Percentiles rank a stretch among this genome's conserved stretches.
Conservation (phyloP, 2,329 filamentous ascomycete genomes). For the Aureobasidium uvarum region DNA sequence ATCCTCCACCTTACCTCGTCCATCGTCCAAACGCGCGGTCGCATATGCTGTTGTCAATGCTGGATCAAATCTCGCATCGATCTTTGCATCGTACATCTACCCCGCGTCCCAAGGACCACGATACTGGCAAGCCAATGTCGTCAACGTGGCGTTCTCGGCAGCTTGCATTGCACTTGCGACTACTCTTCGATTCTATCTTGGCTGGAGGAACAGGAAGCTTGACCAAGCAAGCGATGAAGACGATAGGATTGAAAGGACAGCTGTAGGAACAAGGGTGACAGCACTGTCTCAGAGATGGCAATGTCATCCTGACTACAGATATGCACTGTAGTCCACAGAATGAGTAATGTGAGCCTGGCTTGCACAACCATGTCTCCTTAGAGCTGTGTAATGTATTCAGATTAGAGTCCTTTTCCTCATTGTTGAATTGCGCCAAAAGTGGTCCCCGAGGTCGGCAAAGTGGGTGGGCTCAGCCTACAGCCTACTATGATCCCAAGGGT, state of each 20-base stretch:
- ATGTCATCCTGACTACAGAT: slow-evolving; percentile 1
- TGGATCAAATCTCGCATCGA: slow-evolving; percentile 40
- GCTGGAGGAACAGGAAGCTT: not conserved
- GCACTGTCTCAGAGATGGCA: not conserved
- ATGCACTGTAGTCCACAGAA: not conserved
- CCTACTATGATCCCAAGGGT: no score
- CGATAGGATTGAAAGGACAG: not conserved
- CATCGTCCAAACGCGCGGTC: slow-evolving; percentile 39
- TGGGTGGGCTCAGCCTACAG: no score
- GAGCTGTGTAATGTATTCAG: no score
- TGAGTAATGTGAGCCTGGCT: no score
- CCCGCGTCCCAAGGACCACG: not conserved
- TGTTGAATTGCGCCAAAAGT: no score
- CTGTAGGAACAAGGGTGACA: not conserved
- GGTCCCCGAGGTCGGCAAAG: no score
- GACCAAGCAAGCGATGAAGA: not conserved
- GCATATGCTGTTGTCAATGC: slow-evolving; percentile 38
- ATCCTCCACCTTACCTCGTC: slow-evolving; percentile 38
- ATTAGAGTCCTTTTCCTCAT: no score
- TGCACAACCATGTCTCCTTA: no score
- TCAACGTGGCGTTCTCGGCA: slow-evolving; percentile 1
- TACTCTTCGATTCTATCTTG: not conserved
- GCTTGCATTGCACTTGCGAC: not conserved
- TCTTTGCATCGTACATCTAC: slow-evolving; percentile 33
- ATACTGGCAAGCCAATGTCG: slow-evolving; percentile 5